A percentile compares a stretch with the other conserved stretches of the same genome.
These are phyloP conservation scores for Aspergillus brasiliensis DNA, from an alignment of 2,329 filamentous ascomycete genomes.

Conservation along the genomic window DNA sequence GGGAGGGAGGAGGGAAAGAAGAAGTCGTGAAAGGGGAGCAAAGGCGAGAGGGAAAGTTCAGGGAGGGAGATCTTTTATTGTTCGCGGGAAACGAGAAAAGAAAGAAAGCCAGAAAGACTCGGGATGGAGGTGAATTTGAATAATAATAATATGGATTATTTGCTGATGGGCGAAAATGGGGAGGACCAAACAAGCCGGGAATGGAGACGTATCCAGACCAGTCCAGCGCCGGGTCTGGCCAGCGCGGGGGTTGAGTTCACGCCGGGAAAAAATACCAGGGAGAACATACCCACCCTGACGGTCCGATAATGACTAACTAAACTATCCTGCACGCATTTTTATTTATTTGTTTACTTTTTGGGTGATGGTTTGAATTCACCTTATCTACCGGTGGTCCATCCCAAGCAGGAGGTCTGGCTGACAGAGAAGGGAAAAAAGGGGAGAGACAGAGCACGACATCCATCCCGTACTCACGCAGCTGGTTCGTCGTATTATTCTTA, in stretches of 20 bases:
- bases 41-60: not conserved
- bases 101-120: not conserved
- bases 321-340: not conserved
- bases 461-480: too few relatives aligned
- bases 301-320: too few relatives aligned
- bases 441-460: too few relatives aligned
- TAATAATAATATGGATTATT: not conserved
- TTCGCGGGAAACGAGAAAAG: not conserved
- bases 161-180: constrained; percentile 8
- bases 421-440: too few relatives aligned
- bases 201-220: constrained; percentile 23
- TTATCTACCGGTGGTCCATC: too few relatives aligned
- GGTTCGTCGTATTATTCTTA: too few relatives aligned
- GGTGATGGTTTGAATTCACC: not conserved
- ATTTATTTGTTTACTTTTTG: not conserved
- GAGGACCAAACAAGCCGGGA: constrained; percentile 15
- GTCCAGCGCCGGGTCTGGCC: constrained; percentile 24
- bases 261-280: constrained; percentile 10
- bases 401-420: too few relatives aligned
- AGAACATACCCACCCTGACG: not conserved
- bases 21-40: not conserved
- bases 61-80: constrained; percentile 7
- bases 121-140: not conserved
- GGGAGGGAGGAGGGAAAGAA: not conserved
- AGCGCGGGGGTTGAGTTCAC: constrained; percentile 22